phyloP scores from a whole-genome alignment of 306 rosid species.

The Prosopis cineraria region DNA sequence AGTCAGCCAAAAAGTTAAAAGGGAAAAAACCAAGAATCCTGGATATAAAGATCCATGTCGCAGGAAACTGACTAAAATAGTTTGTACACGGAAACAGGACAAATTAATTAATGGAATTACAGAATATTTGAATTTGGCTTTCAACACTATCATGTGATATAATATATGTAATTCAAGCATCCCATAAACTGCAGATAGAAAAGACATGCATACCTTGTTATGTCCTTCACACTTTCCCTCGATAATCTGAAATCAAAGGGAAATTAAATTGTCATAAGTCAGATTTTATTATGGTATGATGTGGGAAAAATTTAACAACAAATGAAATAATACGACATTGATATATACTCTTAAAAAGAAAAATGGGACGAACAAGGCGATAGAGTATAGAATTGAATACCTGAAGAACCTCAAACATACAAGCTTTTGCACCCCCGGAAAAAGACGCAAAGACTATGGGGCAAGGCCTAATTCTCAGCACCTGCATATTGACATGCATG shows the following conservation, averaged over 20 bases:
- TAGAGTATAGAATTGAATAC: conserved; percentile 46
- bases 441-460: conserved; percentile 88
- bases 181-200: conserved; percentile 26
- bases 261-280: conserved; percentile 22
- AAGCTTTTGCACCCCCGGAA: conserved; percentile 92
- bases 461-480: conserved; percentile 68
- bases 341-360: neutral
- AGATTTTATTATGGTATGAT: conserved; percentile 12
- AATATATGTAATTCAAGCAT: conserved; percentile 27
- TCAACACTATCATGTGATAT: neutral
- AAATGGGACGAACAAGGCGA: neutral
- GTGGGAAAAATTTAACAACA: neutral
- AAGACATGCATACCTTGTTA: conserved; percentile 68
- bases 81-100: neutral
- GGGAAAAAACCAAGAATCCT: conserved; percentile 21
- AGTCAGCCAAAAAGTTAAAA: conserved; percentile 17
- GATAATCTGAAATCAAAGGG: conserved; percentile 65
- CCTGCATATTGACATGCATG: conserved; percentile 52
- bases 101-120: neutral
- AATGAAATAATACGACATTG: neutral
- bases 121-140: neutral
- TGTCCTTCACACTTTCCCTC: conserved; percentile 60
- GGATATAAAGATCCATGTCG: neutral
- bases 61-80: neutral
- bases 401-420: conserved; percentile 87